phyloP scores from a whole-genome alignment of 2,329 filamentous ascomycete species.

The Pyricularia sp. region DNA sequence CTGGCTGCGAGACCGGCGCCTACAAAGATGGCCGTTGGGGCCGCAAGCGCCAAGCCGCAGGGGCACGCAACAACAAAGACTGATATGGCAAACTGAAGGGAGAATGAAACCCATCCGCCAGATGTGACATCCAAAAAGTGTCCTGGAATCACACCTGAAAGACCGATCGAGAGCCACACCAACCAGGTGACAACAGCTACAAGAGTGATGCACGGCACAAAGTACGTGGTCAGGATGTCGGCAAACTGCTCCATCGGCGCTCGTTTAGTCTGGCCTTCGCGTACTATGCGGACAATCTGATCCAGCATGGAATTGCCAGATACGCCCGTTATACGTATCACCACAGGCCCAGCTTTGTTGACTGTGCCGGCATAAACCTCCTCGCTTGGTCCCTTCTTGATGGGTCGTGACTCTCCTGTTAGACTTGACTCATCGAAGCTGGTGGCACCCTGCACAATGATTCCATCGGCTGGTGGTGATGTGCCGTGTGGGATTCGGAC shows the following conservation, averaged over 20 bases:
- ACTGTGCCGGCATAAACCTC: constrained; percentile 64
- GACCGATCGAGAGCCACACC: constrained; percentile 58
- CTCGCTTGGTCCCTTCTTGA: constrained; percentile 55
- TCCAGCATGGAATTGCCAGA: constrained; percentile 69
- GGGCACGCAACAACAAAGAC: constrained; percentile 84
- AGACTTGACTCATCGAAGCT: constrained; percentile 85
- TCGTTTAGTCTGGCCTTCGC: constrained; percentile 66
- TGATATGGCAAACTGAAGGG: constrained; percentile 73
- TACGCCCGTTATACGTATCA: constrained; percentile 53
- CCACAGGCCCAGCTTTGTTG: constrained; percentile 57
- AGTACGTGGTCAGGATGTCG: constrained; percentile 64
- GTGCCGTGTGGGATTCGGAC: constrained; percentile 70
- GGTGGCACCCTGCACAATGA: constrained; percentile 51
- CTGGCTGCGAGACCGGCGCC: constrained; percentile 72
- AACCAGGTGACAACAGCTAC: constrained; percentile 64
- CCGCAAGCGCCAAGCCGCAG: constrained; percentile 75
- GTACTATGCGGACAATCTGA: constrained; percentile 67
- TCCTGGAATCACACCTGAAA: constrained; percentile 44
- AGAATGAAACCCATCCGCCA: constrained; percentile 64
- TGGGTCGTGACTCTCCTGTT: constrained; percentile 65
- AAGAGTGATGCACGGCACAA: constrained; percentile 63
- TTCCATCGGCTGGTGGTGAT: constrained; percentile 78
- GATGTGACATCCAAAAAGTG: constrained; percentile 44
- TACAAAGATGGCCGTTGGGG: constrained; percentile 77
- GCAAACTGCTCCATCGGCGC: constrained; percentile 70